Base-by-base conservation (phyloP, 345 rosid species). In the Iberis pinnata region DNA sequence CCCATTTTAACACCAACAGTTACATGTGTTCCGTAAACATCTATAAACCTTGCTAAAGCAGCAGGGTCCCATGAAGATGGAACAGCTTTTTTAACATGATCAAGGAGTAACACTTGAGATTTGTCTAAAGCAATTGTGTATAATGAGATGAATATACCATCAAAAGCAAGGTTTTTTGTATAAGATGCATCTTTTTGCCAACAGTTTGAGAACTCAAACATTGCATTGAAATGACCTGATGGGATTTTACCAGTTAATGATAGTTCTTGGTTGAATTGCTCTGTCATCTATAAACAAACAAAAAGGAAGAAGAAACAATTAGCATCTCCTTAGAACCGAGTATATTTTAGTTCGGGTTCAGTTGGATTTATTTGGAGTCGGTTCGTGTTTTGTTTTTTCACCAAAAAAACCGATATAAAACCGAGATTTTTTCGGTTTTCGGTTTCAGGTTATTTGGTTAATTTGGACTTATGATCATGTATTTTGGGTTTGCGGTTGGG, bases 111-210 rank as follows among this genome's bases (percentile, higher is more conserved):
- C 58, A 89, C 55, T 17, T 84, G 96, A 58, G 96, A 84, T 62
- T 89, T 89, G 60, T 82, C 96, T 63, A 89, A 65, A 18, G 88
- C 97, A 70, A 83, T 78, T 9, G 86, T 78, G 63, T 89, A 89
- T 10, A 86, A 72, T 13, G 90, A 78, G 67, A 89, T 89, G 38
- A 84, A 83, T 15, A 83, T 77, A 56, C 96, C 98, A 77, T 84
- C 95, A 58, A 87, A 90, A 51, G 98, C 82, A 40, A 90, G 95
- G 61, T 78, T 78, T 69, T 87, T 90, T n/a, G 98, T 87, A 61
- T 70, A 80, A 38, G 93, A 93, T 18, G 95, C 93, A 66, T 90
- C 98, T 58, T 81, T 87, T 67, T 87, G 93, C 98, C 96, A 90
- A 71, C 80, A 75, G 56, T 95, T 75, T 5, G 95, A 79, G 72